phyloP scores from a whole-genome alignment of 1,139 yeast species.

The Saccharomyces uvarum region DNA sequence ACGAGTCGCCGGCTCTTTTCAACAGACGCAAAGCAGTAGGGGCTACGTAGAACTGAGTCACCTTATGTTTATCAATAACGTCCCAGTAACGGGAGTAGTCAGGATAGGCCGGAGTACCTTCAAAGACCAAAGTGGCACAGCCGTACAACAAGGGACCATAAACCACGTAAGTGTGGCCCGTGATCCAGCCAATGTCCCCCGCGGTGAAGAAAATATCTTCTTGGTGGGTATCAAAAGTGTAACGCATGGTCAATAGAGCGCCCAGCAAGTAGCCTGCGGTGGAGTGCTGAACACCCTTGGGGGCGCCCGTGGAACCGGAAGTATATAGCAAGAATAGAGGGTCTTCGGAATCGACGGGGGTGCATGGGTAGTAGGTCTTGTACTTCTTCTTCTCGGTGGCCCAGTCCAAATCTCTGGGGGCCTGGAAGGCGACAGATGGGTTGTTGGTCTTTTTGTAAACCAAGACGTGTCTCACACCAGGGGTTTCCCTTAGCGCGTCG shows the following conservation, averaged over 20 bases:
- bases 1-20: slow-evolving; percentile 73
- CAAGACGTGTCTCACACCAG: slow-evolving; percentile 58
- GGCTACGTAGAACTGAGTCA: slow-evolving; percentile 80
- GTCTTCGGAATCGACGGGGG: slow-evolving; percentile 83
- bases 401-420: slow-evolving; percentile 72
- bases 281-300: slow-evolving; percentile 90
- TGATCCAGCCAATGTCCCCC: slow-evolving; percentile 86
- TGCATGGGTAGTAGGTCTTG: slow-evolving; percentile 78
- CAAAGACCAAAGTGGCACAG: slow-evolving; percentile 75
- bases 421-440: slow-evolving; percentile 53
- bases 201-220: slow-evolving; percentile 73
- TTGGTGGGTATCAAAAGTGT: slow-evolving; percentile 67
- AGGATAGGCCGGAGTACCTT: slow-evolving; percentile 84
- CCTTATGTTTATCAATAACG: slow-evolving; percentile 67
- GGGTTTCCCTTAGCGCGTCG: slow-evolving; percentile 66
- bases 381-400: slow-evolving; percentile 64
- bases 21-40: slow-evolving; percentile 81
- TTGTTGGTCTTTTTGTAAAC: slow-evolving; percentile 72
- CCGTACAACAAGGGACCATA: slow-evolving; percentile 76
- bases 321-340: slow-evolving; percentile 90
- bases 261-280: slow-evolving; percentile 76
- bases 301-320: slow-evolving; percentile 94
- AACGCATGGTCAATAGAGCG: slow-evolving; percentile 61
- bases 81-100: slow-evolving; percentile 76
- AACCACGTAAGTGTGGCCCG: slow-evolving; percentile 78